Evolutionary conservation across 164 flowering plant species (phyloP).

Genomic region (Liriodendron chinense): DNA sequence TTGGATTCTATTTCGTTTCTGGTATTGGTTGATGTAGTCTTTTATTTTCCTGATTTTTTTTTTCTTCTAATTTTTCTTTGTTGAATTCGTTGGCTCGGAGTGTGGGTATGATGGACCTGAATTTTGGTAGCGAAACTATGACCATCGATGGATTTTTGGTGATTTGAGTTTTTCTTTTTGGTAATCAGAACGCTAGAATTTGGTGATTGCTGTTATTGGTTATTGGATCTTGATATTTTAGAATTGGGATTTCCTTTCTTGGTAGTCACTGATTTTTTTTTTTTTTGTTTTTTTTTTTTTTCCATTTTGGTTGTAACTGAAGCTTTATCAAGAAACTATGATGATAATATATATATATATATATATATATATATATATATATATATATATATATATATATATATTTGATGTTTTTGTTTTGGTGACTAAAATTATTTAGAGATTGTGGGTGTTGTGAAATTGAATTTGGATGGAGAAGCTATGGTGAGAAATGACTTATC

Average conservation of each 20-base stretch:
- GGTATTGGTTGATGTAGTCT: background rate
- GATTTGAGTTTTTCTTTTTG: background rate
- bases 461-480: background rate
- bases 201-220: background rate
- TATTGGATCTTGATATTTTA: too few species aligned
- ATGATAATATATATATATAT: too few species aligned
- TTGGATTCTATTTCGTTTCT: background rate
- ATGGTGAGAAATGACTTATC: too few species aligned
- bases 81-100: background rate
- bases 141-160: background rate
- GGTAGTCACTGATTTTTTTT: too few species aligned
- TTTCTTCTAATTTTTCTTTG: background rate
- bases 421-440: background rate
- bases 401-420: too few species aligned
- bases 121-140: background rate
- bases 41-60: background rate
- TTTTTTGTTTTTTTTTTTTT: too few species aligned
- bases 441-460: background rate
- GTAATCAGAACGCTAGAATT: background rate
- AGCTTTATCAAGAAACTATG: too few species aligned
- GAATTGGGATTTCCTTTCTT: too few species aligned
- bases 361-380: too few species aligned
- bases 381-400: too few species aligned
- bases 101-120: background rate
- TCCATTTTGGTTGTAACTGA: too few species aligned